Percentiles rank a stretch among this genome's conserved stretches.
phyloP scores from a whole-genome alignment of 2,329 filamentous ascomycete species.

The Sporothrix mexicana region DNA sequence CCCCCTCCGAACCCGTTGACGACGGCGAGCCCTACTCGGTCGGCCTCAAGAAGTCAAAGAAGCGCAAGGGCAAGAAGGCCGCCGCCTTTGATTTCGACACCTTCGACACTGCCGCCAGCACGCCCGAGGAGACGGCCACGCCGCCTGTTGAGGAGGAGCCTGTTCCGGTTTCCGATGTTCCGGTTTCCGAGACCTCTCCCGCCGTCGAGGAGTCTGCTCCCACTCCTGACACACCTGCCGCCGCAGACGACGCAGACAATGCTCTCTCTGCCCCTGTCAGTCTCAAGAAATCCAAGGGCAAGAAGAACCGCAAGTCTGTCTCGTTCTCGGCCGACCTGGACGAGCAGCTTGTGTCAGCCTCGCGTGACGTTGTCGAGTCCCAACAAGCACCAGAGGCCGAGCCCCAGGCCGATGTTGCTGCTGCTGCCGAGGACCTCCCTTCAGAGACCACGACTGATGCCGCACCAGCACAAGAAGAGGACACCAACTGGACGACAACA shows the following conservation, averaged over 20 bases:
- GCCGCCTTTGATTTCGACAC: not conserved
- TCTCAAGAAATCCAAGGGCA: slow-evolving; percentile 29
- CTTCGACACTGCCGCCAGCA: no score
- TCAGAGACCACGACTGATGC: not conserved
- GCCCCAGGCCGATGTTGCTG: not conserved
- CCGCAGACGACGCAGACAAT: not conserved
- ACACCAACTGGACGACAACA: not conserved
- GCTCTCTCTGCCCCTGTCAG: not conserved
- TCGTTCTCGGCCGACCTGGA: not conserved
- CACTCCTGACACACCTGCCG: not conserved
- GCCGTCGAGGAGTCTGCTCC: not conserved
- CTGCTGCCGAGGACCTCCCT: not conserved
- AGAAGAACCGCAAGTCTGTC: slow-evolving; percentile 29
- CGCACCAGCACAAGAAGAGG: not conserved
- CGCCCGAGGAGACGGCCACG: not conserved
- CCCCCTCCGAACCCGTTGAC: not conserved
- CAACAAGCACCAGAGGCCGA: not conserved
- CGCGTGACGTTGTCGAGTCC: slow-evolving; percentile 13
- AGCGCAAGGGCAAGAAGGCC: slow-evolving; percentile 27
- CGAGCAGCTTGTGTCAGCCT: not conserved
- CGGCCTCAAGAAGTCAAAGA: slow-evolving; percentile 26
- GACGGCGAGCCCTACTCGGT: not conserved
- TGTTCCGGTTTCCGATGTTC: not conserved
- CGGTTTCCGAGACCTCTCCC: no score
- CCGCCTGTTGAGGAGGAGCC: slow-evolving; percentile 18